Conservation (phyloP, 2,329 filamentous ascomycete species). For the Ceratocystis destructans region DNA sequence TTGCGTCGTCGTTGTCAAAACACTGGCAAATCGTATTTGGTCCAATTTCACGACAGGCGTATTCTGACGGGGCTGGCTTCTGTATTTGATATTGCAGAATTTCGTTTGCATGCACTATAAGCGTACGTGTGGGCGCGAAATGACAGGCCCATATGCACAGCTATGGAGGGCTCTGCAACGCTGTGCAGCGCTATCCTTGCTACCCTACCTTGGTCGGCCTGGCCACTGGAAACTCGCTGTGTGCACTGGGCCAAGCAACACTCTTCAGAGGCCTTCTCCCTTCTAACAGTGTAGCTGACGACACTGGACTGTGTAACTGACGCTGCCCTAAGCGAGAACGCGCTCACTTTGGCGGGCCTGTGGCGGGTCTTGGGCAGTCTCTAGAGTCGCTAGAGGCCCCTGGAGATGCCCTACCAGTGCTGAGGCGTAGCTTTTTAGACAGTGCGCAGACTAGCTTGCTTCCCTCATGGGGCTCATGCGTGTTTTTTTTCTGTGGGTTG, state of each 20-base stretch:
- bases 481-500: constrained; percentile 12
- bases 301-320: neutral
- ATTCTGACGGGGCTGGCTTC: neutral
- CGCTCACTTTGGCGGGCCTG: neutral
- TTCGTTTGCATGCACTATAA: constrained; percentile 10
- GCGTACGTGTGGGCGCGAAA: constrained; percentile 2
- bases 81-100: constrained; percentile 3
- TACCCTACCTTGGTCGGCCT: neutral
- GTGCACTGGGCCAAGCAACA: constrained; percentile 6
- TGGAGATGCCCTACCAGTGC: too few species aligned
- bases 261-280: neutral
- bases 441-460: too few species aligned
- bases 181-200: constrained; percentile 14
- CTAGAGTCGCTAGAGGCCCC: too few species aligned
- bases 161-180: too few species aligned
- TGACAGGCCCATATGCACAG: constrained; percentile 3
- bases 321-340: neutral
- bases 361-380: too few species aligned
- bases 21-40: neutral
- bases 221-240: constrained; percentile 11
- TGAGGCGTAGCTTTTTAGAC: too few species aligned
- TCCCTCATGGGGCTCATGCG: constrained; percentile 7
- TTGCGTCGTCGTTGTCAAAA: neutral
- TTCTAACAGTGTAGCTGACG: neutral
- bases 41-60: neutral